Conservation (phyloP, 257 asterid genomes). For the Vinca minor region DNA sequence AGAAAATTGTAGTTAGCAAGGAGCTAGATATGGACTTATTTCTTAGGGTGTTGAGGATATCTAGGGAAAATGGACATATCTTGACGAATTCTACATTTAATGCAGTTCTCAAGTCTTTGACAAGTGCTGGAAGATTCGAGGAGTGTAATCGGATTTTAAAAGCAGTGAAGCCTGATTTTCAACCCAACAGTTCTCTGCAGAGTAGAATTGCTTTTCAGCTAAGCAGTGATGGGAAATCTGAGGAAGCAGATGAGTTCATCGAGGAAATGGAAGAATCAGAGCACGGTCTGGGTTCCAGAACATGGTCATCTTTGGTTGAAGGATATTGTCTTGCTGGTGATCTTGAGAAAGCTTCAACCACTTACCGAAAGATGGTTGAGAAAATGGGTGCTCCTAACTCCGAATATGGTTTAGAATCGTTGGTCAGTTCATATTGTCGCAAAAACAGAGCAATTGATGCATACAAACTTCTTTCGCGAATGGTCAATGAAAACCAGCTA, state of each 20-base stretch:
- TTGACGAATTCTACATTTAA: slow-evolving; percentile 44
- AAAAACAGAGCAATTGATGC: slow-evolving; percentile 46
- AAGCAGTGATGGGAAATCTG: slow-evolving; percentile 33
- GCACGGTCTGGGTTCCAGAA: slow-evolving; percentile 18
- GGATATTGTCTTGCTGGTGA: slow-evolving; percentile 55
- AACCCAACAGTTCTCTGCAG: slow-evolving; percentile 30
- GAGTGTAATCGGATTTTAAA: slow-evolving; percentile 49
- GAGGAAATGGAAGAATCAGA: slow-evolving; percentile 24
- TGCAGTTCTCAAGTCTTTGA: slow-evolving; percentile 59
- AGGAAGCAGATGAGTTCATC: slow-evolving; percentile 38
- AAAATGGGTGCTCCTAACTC: slow-evolving; percentile 37
- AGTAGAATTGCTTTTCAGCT: slow-evolving; percentile 54
- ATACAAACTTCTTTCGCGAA: slow-evolving; percentile 38
- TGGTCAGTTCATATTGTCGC: slow-evolving; percentile 45
- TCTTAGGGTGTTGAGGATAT: slow-evolving; percentile 42
- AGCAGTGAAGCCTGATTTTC: slow-evolving; percentile 47
- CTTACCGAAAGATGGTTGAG: slow-evolving; percentile 42
- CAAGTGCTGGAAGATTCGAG: slow-evolving; percentile 55
- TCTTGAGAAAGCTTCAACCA: slow-evolving; percentile 46
- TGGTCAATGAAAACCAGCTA: slow-evolving; percentile 42
- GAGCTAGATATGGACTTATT: slow-evolving; percentile 64
- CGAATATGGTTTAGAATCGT: slow-evolving; percentile 38
- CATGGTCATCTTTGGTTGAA: slow-evolving; percentile 54
- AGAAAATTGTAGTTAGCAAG: slow-evolving; percentile 60
- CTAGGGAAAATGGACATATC: slow-evolving; percentile 45